phyloP scores from a whole-genome alignment of 371 early-diverging fungal species.

The Mucor sp. region DNA sequence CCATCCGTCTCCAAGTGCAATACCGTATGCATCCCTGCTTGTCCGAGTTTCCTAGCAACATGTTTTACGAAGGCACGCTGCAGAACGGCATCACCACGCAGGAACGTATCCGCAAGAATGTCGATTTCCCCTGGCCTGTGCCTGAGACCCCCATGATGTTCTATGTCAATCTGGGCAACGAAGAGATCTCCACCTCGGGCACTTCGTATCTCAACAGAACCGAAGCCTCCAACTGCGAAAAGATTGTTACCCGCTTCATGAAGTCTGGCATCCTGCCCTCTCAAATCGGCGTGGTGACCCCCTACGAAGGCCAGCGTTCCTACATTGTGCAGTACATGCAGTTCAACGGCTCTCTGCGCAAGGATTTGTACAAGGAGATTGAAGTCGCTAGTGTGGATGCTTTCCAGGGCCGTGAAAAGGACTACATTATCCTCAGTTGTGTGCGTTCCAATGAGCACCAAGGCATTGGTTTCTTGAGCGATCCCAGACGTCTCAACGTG shows the following conservation, averaged over 20 bases:
- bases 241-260: conserved; percentile 93
- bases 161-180: conserved; percentile 90
- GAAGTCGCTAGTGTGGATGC: conserved; percentile 99
- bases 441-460: conserved; percentile 98
- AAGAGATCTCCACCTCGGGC: conserved; percentile 95
- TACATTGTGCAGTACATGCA: conserved; percentile 95
- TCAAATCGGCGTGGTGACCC: conserved; percentile 99
- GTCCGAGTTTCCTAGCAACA: conserved; percentile 97
- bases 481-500: conserved; percentile 97
- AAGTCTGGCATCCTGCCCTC: conserved; percentile 85
- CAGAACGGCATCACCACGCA: conserved; percentile 94
- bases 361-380: conserved; percentile 94
- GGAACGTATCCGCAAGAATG: conserved; percentile 84
- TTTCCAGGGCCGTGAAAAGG: conserved; percentile 99
- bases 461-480: conserved; percentile 98
- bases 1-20: conserved; percentile 95
- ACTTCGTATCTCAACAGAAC: conserved; percentile 96
- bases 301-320: conserved; percentile 98
- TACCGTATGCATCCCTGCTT: conserved; percentile 99
- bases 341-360: conserved; percentile 84
- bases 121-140: conserved; percentile 97
- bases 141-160: conserved; percentile 96
- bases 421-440: conserved; percentile 97
- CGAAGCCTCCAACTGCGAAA: conserved; percentile 90
- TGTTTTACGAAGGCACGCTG: conserved; percentile 98